These are phyloP conservation scores for Colletotrichum viniferum DNA, from an alignment of 2,329 filamentous ascomycete species.

Conservation along the genomic window DNA sequence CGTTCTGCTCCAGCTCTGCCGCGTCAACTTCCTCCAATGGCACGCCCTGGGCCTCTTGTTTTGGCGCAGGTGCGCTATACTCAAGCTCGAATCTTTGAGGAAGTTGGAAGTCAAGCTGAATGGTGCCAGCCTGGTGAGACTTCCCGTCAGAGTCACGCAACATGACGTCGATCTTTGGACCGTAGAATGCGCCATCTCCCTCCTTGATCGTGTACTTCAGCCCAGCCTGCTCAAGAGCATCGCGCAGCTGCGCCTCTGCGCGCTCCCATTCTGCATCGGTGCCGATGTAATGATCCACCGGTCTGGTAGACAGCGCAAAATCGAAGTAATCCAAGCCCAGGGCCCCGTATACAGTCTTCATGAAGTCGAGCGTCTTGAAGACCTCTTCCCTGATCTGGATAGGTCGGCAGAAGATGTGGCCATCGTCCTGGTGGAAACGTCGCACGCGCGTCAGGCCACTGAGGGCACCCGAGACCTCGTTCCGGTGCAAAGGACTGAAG, in stretches of 20 bases:
- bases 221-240: constrained; percentile 67
- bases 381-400: constrained; percentile 79
- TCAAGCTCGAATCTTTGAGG: constrained; percentile 80
- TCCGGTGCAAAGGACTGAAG: constrained; percentile 85
- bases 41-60: constrained; percentile 58
- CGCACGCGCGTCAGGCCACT: constrained; percentile 84
- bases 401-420: constrained; percentile 86
- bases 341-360: constrained; percentile 72
- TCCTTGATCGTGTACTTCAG: constrained; percentile 76
- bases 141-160: constrained; percentile 81
- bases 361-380: constrained; percentile 73
- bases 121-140: constrained; percentile 86
- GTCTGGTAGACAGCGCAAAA: constrained; percentile 79
- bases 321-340: constrained; percentile 76
- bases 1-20: constrained; percentile 45
- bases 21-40: constrained; percentile 39
- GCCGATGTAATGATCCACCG: constrained; percentile 78
- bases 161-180: constrained; percentile 89
- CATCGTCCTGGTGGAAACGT: constrained; percentile 89
- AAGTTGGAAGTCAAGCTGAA: constrained; percentile 89
- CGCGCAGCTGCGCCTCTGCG: constrained; percentile 44
- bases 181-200: constrained; percentile 89
- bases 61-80: constrained; percentile 73
- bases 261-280: constrained; percentile 65
- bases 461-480: constrained; percentile 82